Evolutionary conservation across 805 yeast genomes (phyloP).

Genomic region (Candida silvatica): DNA sequence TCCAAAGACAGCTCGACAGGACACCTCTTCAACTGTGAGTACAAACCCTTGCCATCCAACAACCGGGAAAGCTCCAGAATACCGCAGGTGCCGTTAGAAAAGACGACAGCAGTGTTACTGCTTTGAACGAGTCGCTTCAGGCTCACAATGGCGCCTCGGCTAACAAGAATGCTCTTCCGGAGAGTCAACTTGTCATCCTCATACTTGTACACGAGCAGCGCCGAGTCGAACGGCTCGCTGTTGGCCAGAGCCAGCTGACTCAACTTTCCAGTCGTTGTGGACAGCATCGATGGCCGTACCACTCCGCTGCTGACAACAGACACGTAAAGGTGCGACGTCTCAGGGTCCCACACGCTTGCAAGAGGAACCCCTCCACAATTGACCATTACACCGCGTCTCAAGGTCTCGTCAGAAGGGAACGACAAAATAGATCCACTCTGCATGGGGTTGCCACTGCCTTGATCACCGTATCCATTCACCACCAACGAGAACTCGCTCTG

Average conservation of each 20-base stretch:
- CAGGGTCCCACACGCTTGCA: conserved; percentile 16
- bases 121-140: conserved; percentile 18
- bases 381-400: conserved; percentile 17
- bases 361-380: conserved; percentile 26
- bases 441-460: neutral
- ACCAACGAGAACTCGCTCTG: neutral
- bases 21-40: conserved; percentile 8
- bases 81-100: conserved; percentile 19
- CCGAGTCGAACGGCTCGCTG: conserved; percentile 10
- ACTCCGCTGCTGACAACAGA: conserved; percentile 10
- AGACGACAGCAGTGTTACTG: conserved; percentile 17
- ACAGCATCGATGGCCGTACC: conserved; percentile 5
- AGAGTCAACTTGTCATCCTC: conserved; percentile 5
- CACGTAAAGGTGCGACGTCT: too few species aligned
- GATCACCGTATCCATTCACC: too few species aligned
- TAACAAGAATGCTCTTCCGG: conserved; percentile 11
- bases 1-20: conserved; percentile 6
- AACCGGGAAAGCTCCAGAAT: conserved; percentile 15
- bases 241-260: conserved; percentile 11
- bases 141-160: conserved; percentile 17
- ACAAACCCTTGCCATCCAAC: conserved; percentile 6
- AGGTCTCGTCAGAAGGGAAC: conserved; percentile 13
- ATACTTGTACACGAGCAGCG: conserved; percentile 16
- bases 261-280: conserved; percentile 6
- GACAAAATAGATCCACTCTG: conserved; percentile 1